Conservation (phyloP, 768 basidiomycete species). For the Podaxis sp. region DNA sequence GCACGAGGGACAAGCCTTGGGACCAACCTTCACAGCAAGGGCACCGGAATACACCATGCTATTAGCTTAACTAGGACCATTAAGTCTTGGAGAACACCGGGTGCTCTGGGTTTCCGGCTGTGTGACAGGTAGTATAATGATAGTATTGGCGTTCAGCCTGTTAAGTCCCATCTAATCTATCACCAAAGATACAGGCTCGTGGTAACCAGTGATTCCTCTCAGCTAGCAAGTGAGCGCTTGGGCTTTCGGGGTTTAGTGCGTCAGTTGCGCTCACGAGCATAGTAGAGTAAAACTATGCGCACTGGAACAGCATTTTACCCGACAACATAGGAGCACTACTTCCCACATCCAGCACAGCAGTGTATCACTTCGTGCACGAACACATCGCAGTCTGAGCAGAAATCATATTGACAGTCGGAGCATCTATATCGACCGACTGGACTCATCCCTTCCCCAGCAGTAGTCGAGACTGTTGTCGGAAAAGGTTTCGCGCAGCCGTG, state of each 20-base stretch:
- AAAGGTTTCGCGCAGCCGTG: constrained; percentile 79
- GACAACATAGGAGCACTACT: constrained; percentile 18
- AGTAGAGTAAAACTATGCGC: neutral
- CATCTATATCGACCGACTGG: constrained; percentile 87
- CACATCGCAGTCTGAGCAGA: constrained; percentile 94
- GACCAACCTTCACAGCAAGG: neutral
- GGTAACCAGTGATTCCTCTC: no score
- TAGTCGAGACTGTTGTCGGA: constrained; percentile 35
- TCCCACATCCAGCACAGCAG: constrained; percentile 86
- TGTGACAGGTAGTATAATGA: no score
- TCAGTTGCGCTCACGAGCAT: neutral
- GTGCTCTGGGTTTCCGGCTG: no score
- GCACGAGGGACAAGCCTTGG: neutral
- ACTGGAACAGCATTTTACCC: neutral
- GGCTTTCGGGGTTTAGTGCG: neutral
- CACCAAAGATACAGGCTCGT: no score
- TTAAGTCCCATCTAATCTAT: no score
- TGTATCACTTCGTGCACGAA: constrained; percentile 95
- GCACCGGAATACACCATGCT: neutral
- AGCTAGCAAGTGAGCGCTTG: neutral
- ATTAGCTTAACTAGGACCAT: neutral
- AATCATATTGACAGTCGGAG: constrained; percentile 79
- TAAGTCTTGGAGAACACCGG: no score
- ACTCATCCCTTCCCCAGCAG: constrained; percentile 64
- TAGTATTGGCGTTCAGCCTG: no score